A percentile compares a stretch with the other conserved stretches of the same genome.
Evolutionary conservation across 2,329 filamentous ascomycete genomes (phyloP).

Genomic region (Pestalotiopsis sp.): DNA sequence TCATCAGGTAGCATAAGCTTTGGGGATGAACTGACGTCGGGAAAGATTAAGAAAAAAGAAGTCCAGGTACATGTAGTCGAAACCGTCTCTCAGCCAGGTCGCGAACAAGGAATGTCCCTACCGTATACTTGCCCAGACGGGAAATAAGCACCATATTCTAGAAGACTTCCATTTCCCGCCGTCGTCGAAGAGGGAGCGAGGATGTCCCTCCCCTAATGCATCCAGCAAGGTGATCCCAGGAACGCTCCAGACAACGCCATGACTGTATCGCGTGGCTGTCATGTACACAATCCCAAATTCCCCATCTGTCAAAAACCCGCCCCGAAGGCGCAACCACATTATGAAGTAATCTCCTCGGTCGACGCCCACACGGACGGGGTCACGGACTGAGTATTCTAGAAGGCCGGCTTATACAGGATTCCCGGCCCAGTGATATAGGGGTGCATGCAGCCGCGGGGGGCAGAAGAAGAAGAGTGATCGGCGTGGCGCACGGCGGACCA

Average conservation of each 20-base stretch:
- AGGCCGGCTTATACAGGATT: background rate
- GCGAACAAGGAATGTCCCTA: background rate
- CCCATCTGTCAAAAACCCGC: background rate
- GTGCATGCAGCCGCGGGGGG: background rate
- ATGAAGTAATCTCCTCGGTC: background rate
- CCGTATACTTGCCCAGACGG: background rate
- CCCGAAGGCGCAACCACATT: background rate
- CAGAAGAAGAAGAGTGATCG: background rate
- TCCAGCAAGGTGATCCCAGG: background rate
- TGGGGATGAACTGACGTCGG: background rate
- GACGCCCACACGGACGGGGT: background rate
- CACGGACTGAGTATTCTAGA: background rate
- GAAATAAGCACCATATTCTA: background rate
- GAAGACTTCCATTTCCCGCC: conserved; percentile 2
- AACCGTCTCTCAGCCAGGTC: background rate
- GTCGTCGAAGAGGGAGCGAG: background rate
- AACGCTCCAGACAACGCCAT: background rate
- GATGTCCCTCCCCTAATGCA: background rate
- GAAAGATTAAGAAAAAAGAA: background rate
- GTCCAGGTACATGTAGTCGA: background rate
- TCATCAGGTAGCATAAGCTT: background rate
- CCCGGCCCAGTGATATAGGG: background rate
- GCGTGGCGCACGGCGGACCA: background rate
- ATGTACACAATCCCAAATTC: background rate
- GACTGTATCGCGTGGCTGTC: background rate